Base-by-base conservation (phyloP, 208 protist genomes). In the Angomonas ambiguus region DNA sequence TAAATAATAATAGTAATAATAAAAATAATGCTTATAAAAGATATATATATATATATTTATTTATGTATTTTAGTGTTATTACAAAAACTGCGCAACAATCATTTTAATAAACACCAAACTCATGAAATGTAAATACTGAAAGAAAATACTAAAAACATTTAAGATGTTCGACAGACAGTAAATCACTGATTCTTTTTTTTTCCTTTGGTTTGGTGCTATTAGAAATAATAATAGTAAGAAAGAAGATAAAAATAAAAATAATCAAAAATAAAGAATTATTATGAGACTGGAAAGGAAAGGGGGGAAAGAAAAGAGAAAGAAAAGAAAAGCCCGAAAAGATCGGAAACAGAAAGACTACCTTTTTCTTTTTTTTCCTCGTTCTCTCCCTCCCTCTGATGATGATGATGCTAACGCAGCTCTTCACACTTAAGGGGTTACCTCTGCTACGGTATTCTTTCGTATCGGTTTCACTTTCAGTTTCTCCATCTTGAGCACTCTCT, bases 401-500 rank as follows among this genome's bases (percentile, higher is more conserved):
- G n/a, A n/a, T n/a, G n/a, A n/a, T n/a, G n/a, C n/a, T 65, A 3
- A 16, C 18, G 53, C 27, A 22, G 42, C 5, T n/a, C 51, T 51
- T 11, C 56, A 41, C 13, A 63, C 38, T 25, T 64, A 41, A 11
- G 30, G 45, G 20, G 51, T 22, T 34, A 49, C 59, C n/a, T 42
- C n/a, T n/a, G n/a, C n/a, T n/a, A n/a, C n/a, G n/a, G n/a, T 60
- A 13, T 35, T 45, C 60, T 55, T 67, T 2, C 63, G 62, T 2
- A 74, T 41, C 11, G 71, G 57, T 13, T 53, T 62, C 62, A 83
- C 66, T 34, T 59, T 63, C 60, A 83, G 72, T 63, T 83, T 65
- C 22, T 55, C 63, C 74, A 79, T 74, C 70, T 94, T 91, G 24
- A 92, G 71, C 48, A 71, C 59, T 18, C 69, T 75, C 71, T 94